Base-by-base conservation (phyloP, 2,329 filamentous ascomycete genomes). In the Alternaria sp. region DNA sequence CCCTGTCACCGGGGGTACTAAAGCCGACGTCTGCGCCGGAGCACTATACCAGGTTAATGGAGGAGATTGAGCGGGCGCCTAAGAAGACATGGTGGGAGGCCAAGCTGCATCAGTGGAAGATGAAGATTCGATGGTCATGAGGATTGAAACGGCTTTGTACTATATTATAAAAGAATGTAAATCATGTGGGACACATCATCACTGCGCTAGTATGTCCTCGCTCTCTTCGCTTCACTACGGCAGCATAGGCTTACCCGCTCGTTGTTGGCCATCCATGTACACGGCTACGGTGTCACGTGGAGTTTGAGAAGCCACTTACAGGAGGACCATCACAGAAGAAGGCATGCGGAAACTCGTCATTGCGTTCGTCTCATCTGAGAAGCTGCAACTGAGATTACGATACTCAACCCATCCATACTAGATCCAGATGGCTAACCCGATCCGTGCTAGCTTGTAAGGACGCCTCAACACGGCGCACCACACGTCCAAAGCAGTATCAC, bases 81-180 rank as follows among this genome's bases (percentile, higher is more conserved):
- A 61, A 62, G 23, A 74, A 75, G 66, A 70, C 62, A 23, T 78
- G 75, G 76, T 70, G 69, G 64, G 53, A 70, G 65, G 68, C 74
- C 4, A 76, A 71, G 55, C 21, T 75, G 34, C 74, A 77, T 24
- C 66, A 73, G 62, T 78, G 74, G 76, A 77, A 74, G 67, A 72
- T 70, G 64, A 75, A 75, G 68, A 70, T 78, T 51, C 61, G 76
- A 40, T 77, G 71, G 68, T 56, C 67, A 58, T 77, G 61, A 52
- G 17, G 28, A 21, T 46, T 4, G 36, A 42, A 24, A 3, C 17
- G 46, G 48, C 28, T 23, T 7, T 59, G 51, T 58, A 58, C 17
- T 34, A 58, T 55, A 58, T 17, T 50, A 51, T 50, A 42, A 42
- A 53, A 44, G 23, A 46, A 58, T 28, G 34, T 36, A 55, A 55